phyloP scores from a whole-genome alignment of 179 eudicot genomes.

The Camellia oleifera region DNA sequence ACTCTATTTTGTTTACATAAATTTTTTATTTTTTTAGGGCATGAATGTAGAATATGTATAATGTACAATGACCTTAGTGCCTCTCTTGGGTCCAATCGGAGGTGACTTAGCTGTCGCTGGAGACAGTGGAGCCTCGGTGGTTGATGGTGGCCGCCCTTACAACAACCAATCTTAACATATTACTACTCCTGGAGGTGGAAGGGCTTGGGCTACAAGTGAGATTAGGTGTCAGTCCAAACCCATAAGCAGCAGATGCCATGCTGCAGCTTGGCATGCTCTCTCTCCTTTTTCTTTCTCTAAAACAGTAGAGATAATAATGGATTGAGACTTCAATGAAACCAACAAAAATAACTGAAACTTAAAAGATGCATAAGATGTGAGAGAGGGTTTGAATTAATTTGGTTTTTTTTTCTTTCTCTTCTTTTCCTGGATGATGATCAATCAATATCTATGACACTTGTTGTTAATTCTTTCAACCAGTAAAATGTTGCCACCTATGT shows the following conservation, averaged over 20 bases:
- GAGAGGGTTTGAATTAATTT: slow-evolving; percentile 22
- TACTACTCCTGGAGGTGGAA: slow-evolving; percentile 15
- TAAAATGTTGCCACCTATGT: slow-evolving; percentile 27
- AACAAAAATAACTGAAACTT: not conserved
- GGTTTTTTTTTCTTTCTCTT: slow-evolving; percentile 10
- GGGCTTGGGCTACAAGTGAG: slow-evolving; percentile 16
- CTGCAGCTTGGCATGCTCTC: slow-evolving; percentile 38
- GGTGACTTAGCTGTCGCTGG: slow-evolving; percentile 65
- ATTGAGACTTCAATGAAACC: not conserved
- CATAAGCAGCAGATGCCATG: slow-evolving; percentile 60
- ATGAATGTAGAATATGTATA: too few species aligned
- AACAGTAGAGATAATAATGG: not conserved
- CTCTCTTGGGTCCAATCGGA: slow-evolving; percentile 90
- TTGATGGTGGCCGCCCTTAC: slow-evolving; percentile 48
- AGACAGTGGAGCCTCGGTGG: slow-evolving; percentile 30
- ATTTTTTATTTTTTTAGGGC: not conserved
- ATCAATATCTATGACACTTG: not conserved
- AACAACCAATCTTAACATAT: slow-evolving; percentile 43
- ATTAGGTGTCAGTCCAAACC: slow-evolving; percentile 44
- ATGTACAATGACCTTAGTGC: slow-evolving; percentile 47
- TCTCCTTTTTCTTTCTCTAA: slow-evolving; percentile 5
- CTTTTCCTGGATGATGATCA: slow-evolving; percentile 24
- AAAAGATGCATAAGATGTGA: not conserved
- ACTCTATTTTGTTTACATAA: not conserved
- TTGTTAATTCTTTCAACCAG: slow-evolving; percentile 21